Conservation (phyloP, 2,329 filamentous ascomycete genomes). For the Sporothrix phasma region DNA sequence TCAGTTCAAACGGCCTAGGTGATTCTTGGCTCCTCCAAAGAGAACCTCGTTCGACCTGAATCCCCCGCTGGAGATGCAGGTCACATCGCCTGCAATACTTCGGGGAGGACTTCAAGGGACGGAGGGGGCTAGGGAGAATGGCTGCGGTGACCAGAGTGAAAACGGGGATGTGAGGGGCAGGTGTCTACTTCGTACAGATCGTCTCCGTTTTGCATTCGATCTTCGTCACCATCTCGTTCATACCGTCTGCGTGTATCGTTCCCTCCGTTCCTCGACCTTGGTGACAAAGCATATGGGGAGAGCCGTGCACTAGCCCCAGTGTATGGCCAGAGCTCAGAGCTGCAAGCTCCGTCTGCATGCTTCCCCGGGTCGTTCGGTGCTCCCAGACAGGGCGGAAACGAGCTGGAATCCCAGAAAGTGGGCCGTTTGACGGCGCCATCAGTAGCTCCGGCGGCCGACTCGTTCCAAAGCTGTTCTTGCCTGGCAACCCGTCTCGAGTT, state of each 20-base stretch:
- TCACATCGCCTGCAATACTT: neutral
- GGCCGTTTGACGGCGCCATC: neutral
- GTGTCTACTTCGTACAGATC: neutral
- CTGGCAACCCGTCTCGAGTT: neutral
- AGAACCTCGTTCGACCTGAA: neutral
- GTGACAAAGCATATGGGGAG: constrained; percentile 4
- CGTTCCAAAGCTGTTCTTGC: neutral
- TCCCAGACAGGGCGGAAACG: neutral
- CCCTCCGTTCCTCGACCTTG: neutral
- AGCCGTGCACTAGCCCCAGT: neutral
- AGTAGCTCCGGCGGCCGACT: neutral
- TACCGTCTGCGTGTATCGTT: neutral
- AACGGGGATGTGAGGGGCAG: neutral
- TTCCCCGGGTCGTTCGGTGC: neutral
- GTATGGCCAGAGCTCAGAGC: no score
- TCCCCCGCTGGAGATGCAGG: constrained; percentile 2
- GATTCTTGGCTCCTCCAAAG: neutral
- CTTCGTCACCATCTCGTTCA: neutral
- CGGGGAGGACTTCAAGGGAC: neutral
- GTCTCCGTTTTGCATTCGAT: neutral
- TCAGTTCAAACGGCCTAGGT: no score
- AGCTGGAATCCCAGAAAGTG: neutral
- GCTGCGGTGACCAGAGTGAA: neutral
- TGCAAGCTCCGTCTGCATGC: neutral
- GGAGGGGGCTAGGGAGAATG: neutral